Evolutionary conservation across 2,329 filamentous ascomycete species (phyloP).

Genomic region (Fusarium begoniae): DNA sequence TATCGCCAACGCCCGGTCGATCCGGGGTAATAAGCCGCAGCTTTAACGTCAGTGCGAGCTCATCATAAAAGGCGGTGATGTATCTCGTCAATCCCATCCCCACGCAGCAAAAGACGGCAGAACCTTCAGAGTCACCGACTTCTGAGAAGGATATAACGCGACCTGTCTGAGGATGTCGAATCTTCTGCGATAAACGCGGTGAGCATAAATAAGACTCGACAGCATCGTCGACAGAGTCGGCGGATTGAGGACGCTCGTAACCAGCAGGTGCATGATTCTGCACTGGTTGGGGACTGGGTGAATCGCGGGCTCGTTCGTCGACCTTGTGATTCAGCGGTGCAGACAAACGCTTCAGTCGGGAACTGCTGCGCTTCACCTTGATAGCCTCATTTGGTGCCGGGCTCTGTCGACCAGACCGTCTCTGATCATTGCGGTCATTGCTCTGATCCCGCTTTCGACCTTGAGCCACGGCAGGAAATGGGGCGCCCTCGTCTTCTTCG

Average conservation of each 20-base stretch:
- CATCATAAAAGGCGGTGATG: conserved; percentile 96
- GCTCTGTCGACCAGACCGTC: conserved; percentile 58
- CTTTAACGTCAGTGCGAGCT: conserved; percentile 87
- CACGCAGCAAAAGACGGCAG: conserved; percentile 94
- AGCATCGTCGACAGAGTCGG: conserved; percentile 88
- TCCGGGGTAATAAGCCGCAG: conserved; percentile 93
- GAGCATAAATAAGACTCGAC: conserved; percentile 87
- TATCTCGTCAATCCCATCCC: conserved; percentile 98
- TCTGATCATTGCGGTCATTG: conserved; percentile 55
- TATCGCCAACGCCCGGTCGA: conserved; percentile 91
- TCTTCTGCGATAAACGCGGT: conserved; percentile 86
- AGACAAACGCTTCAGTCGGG: conserved; percentile 67
- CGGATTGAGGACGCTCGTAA: conserved; percentile 79
- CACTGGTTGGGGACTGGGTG: conserved; percentile 40
- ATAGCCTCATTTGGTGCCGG: conserved; percentile 58
- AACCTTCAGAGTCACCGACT: conserved; percentile 90
- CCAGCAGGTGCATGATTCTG: conserved; percentile 53
- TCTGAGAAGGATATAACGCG: conserved; percentile 95
- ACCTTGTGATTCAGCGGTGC: conserved; percentile 54
- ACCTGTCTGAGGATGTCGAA: conserved; percentile 85
- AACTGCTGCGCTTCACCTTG: conserved; percentile 64
- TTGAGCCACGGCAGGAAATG: conserved; percentile 74
- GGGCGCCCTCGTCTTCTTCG: conserved; percentile 70
- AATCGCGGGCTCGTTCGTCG: conserved; percentile 48
- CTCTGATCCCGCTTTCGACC: conserved; percentile 62